Base-by-base conservation (phyloP, 768 basidiomycete genomes). In the Galerina sulciceps region DNA sequence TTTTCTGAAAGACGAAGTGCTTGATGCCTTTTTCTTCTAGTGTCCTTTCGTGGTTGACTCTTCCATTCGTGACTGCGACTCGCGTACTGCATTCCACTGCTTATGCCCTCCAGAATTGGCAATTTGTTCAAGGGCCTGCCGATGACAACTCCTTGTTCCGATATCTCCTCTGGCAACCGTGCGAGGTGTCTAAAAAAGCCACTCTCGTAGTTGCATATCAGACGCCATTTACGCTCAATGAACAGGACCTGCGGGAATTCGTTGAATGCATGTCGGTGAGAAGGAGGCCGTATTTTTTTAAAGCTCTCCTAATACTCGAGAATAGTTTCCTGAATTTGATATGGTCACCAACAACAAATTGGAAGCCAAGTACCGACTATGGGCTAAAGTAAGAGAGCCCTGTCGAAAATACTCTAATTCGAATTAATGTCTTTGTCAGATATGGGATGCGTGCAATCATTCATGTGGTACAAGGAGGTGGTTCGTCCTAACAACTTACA, bases 401-500 rank as follows among this genome's bases (percentile, higher is more conserved):
- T 23, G 17, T 10, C 40, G 35, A 48, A 10, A 15, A n/a, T 22
- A 35, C 38, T 34, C 46, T 26, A 26, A 44, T 8, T 57, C 40
- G 11, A 44, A 41, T 50, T 54, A 40, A 18, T 17, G 6, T 23
- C 42, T 37, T 11, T 17, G 38, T 8, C 54, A 85, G 83, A 65
- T 87, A 35, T 87, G 84, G 83, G 86, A 88, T 66, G 63, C 74
- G 17, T 88, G 86, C 69, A 79, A 78, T 44, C 66, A 71, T 40
- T 74, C 73, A 31, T 31, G 26, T 8, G 8, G n/a, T n/a, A 31
- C 26, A 22, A 78, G 79, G 3, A 81, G 75, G 26, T 85, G 81
- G 76, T 88, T 87, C 52, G 78, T 86, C 14, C 65, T 88, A 49
- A 86, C 85, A 6, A 82, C 82, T 3, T 88, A 86, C 65, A 77